Conservation (phyloP, 208 protist species). For the Strigomonas culicis region DNA sequence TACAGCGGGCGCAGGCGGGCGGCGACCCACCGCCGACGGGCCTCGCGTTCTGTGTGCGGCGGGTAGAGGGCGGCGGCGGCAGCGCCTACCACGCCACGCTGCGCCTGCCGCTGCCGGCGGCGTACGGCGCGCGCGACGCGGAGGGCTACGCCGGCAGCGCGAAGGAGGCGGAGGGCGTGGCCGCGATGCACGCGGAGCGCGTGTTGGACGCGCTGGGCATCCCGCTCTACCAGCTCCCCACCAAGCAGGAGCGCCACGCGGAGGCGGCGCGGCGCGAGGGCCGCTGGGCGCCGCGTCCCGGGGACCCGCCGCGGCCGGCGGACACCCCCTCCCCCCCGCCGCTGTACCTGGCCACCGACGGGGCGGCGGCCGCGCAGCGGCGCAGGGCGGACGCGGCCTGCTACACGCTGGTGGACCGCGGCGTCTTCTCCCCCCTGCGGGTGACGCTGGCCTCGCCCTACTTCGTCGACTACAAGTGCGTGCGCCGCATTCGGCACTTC, state of each 20-base stretch:
- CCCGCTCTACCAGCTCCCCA: constrained; percentile 72
- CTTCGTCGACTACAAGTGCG: constrained; percentile 46
- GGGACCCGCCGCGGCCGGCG: constrained; percentile 14
- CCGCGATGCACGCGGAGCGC: constrained; percentile 84
- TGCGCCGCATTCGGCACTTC: constrained; percentile 50
- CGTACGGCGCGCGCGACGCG: constrained; percentile 66
- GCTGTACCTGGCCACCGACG: constrained; percentile 18
- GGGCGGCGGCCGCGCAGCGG: constrained; percentile 9
- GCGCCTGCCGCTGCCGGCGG: constrained; percentile 56
- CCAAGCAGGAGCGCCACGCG: constrained; percentile 77
- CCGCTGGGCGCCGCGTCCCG: constrained; percentile 46
- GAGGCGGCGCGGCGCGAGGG: constrained; percentile 57
- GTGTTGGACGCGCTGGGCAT: constrained; percentile 79
- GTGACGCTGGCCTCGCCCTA: constrained; percentile 66
- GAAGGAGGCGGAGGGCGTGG: constrained; percentile 75
- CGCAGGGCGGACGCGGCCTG: not conserved
- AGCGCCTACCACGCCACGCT: constrained; percentile 57
- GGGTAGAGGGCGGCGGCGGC: constrained; percentile 39
- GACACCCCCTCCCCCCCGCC: constrained; percentile 41
- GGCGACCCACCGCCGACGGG: not conserved
- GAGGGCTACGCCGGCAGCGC: constrained; percentile 68
- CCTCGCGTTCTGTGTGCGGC: constrained; percentile 31
- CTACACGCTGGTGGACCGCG: constrained; percentile 28
- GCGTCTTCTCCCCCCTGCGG: constrained; percentile 39
- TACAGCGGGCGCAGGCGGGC: constrained; percentile 17